Base-by-base conservation (phyloP, 1,284 basidiomycete genomes). In the Pseudomicrostroma phylloplanum region DNA sequence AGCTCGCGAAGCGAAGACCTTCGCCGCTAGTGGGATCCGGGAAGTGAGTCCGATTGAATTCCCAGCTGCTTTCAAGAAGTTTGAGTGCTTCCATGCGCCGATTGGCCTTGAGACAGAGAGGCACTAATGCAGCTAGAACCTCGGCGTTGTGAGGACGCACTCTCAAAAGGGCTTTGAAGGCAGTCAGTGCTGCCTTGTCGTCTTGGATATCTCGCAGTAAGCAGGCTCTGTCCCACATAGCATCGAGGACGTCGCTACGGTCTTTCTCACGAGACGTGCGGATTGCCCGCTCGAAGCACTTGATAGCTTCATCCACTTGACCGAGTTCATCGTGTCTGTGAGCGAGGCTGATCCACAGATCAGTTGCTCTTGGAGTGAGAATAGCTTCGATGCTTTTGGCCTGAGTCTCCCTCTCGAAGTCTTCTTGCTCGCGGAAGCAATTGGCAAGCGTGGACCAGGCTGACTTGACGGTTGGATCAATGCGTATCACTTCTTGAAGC, bases 401-500 rank as follows among this genome's bases (percentile, higher is more conserved):
- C 77, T 92, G 90, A 13, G 96, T 82, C 0, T 87, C 88, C 67
- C 88, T 89, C 59, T 88, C 84, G 2, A 81, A 76, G 62, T 93
- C 86, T 1, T 83, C 83, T 70, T 86, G 80, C 68, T 90, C 88
- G 30, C 85, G 84, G 71, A 90, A 88, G 69, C 89, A 89, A 66
- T 88, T 86, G 1, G 89, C 90, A 2, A 96, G 84, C 0, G 92
- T 90, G 9, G 86, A 85, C 92, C 93, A 96, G 0, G 92, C 90
- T 3, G 86, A 81, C 4, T 85, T 83, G 9, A 91, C 89, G 40
- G 89, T 86, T 1, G 92, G 91, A 78, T 97, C 93, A 61, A 93
- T 91, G 9, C 91, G 86, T 62, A 97, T 92, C 67, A 96, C 90
- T 76, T 97, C 91, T 75, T 89, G 87, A 84, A 93, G 90, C 53